A percentile compares a stretch with the other conserved stretches of the same genome.
Evolutionary conservation across 306 rosid genomes (phyloP).

Genomic region (Leucaena leucocephala): DNA sequence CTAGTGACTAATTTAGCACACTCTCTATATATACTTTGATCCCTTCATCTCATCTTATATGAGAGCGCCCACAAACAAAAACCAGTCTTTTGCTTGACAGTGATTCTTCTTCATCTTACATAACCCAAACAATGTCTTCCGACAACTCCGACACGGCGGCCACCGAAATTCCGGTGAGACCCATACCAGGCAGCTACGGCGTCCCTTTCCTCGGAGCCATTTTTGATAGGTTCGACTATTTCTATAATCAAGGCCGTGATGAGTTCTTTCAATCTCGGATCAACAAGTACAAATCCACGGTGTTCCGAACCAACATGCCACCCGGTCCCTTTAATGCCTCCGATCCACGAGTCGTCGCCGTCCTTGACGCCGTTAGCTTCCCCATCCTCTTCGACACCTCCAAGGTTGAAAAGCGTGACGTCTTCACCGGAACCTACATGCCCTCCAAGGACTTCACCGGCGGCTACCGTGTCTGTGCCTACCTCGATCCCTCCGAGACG

Average conservation of each 20-base stretch:
- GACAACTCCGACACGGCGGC: background rate
- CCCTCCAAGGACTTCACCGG: conserved; percentile 68
- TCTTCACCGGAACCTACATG: conserved; percentile 86
- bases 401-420: conserved; percentile 66
- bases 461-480: conserved; percentile 67
- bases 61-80: background rate
- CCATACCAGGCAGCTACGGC: conserved; percentile 12
- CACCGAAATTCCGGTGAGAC: background rate
- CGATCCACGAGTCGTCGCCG: conserved; percentile 57
- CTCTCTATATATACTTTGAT: background rate
- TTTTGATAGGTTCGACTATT: background rate
- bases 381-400: conserved; percentile 64
- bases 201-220: conserved; percentile 21
- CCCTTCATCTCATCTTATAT: background rate
- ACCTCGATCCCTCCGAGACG: conserved; percentile 67
- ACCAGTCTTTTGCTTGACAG: background rate
- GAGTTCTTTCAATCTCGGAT: conserved; percentile 32
- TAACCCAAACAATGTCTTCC: background rate
- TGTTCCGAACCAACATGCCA: conserved; percentile 74
- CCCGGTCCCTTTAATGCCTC: conserved; percentile 73
- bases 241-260: conserved; percentile 11
- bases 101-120: background rate
- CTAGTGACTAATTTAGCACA: too few species aligned
- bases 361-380: conserved; percentile 69
- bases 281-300: conserved; percentile 58